Conservation (phyloP, 2,329 filamentous ascomycete genomes). For the Niveomyces coronatus region DNA sequence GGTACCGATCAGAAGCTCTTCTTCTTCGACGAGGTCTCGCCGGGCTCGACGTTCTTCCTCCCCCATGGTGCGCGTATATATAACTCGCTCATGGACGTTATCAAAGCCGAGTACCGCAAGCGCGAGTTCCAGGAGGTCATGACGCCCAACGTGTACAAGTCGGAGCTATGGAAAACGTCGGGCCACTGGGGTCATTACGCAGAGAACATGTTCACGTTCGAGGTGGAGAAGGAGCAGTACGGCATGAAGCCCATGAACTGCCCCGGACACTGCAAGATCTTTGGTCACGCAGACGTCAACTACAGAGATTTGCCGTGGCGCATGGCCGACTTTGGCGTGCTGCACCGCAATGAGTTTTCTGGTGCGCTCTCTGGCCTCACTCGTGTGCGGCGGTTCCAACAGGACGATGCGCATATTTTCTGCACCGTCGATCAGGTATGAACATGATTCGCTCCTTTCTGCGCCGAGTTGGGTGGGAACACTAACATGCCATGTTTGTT, state of each 20-base stretch:
- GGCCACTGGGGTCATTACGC: constrained; percentile 82
- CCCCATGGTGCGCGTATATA: constrained; percentile 90
- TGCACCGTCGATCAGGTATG: constrained; percentile 42
- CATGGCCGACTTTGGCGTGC: constrained; percentile 89
- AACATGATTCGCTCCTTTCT: no score
- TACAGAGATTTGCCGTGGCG: constrained; percentile 81
- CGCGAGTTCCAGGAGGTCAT: constrained; percentile 93
- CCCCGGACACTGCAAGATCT: constrained; percentile 85
- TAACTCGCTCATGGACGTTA: constrained; percentile 73
- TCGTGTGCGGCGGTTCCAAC: constrained; percentile 85
- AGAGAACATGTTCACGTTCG: constrained; percentile 78
- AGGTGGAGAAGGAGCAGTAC: constrained; percentile 60
- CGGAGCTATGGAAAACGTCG: constrained; percentile 84
- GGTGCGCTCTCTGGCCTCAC: constrained; percentile 86
- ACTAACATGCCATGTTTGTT: background rate
- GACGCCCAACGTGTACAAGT: constrained; percentile 90
- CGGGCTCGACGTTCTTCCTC: constrained; percentile 84
- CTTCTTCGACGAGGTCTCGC: constrained; percentile 92
- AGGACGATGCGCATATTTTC: constrained; percentile 96
- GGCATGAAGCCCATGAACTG: constrained; percentile 98
- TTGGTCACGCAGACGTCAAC: constrained; percentile 70
- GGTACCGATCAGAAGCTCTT: constrained; percentile 94
- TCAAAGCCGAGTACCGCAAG: constrained; percentile 83
- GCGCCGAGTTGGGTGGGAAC: no score
- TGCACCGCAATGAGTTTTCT: constrained; percentile 92